phyloP scores from a whole-genome alignment of 2,329 filamentous ascomycete species.

The Fusarium sp. region DNA sequence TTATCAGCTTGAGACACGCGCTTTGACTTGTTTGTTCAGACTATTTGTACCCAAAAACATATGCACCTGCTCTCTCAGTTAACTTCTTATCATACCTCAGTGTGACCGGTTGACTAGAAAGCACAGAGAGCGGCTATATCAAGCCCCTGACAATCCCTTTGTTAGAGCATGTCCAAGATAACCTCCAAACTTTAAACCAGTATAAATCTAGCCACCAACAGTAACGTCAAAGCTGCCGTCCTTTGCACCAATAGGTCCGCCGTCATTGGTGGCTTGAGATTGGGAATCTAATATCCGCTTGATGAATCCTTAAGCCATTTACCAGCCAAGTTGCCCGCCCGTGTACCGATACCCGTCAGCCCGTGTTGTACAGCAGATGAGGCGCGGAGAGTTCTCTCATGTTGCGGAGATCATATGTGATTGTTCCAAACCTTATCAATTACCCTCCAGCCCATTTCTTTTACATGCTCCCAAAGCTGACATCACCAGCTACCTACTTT shows the following conservation, averaged over 20 bases:
- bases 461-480: neutral
- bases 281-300: neutral
- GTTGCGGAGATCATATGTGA: neutral
- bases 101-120: neutral
- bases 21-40: neutral
- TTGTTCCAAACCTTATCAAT: neutral
- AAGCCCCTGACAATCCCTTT: neutral
- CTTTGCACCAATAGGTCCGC: neutral
- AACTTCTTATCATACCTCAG: neutral
- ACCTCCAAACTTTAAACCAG: neutral
- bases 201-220: neutral
- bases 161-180: neutral
- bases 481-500: neutral
- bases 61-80: neutral
- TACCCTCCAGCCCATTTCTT: neutral
- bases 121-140: neutral
- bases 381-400: neutral
- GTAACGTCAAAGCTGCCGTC: neutral
- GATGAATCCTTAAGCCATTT: neutral
- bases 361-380: neutral
- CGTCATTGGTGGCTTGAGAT: neutral
- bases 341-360: neutral
- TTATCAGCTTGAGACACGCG: neutral
- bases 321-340: neutral
- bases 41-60: neutral